These are phyloP conservation scores for Agrostemma githago DNA, from an alignment of 148 eudicot species.

Conservation along the genomic window DNA sequence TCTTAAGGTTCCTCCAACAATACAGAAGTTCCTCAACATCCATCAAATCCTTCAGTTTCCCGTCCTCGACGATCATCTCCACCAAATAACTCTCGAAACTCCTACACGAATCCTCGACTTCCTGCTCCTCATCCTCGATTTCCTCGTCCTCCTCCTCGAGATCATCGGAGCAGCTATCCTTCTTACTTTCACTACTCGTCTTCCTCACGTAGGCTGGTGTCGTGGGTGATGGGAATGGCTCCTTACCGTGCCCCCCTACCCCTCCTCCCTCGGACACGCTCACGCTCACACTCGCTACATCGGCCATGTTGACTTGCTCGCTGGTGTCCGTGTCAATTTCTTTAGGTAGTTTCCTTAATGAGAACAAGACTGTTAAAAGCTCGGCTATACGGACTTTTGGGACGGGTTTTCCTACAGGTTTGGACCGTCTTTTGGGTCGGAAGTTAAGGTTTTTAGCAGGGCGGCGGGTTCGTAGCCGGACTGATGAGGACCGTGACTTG, in stretches of 20 bases:
- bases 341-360: conserved; percentile 33
- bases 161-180: conserved; percentile 20
- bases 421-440: conserved; percentile 4
- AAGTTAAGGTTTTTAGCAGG: conserved; percentile 24
- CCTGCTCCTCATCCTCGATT: conserved; percentile 43
- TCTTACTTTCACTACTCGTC: conserved; percentile 20
- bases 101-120: conserved; percentile 54
- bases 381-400: conserved; percentile 33
- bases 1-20: conserved; percentile 72
- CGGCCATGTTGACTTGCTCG: conserved; percentile 23
- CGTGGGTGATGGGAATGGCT: conserved; percentile 54
- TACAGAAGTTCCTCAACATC: conserved; percentile 77
- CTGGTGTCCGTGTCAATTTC: conserved; percentile 43
- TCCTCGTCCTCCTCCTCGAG: conserved; percentile 38
- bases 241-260: conserved; percentile 27
- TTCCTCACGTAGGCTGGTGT: conserved; percentile 40
- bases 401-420: conserved; percentile 16
- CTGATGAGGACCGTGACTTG: conserved; percentile 1
- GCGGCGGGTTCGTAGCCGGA: conserved; percentile 36
- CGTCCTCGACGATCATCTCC: conserved; percentile 78
- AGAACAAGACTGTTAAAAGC: conserved; percentile 36
- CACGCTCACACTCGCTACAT: conserved; percentile 19
- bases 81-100: conserved; percentile 70
- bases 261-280: conserved; percentile 31
- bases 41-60: conserved; percentile 50